These are phyloP conservation scores for Cicer chorassanicum DNA, from an alignment of 306 rosid genomes.

Conservation along the genomic window DNA sequence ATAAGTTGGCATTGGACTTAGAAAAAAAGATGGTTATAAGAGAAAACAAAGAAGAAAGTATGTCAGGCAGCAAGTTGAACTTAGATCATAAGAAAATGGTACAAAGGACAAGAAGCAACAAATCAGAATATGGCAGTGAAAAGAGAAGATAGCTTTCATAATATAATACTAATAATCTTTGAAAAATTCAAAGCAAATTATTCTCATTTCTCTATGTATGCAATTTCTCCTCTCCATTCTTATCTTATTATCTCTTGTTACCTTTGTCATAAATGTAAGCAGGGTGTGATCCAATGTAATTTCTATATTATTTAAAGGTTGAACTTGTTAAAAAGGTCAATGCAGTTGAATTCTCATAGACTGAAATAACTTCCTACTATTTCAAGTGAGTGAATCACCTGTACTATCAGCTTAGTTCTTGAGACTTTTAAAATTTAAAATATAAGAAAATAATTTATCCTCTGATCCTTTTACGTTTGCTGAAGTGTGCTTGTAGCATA, in stretches of 20 bases:
- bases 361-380: background rate
- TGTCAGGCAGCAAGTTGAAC: conserved; percentile 54
- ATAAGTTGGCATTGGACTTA: conserved; percentile 52
- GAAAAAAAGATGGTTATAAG: conserved; percentile 56
- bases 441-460: too few species aligned
- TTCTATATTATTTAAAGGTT: conserved; percentile 34
- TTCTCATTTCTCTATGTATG: conserved; percentile 34
- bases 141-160: conserved; percentile 61
- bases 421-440: too few species aligned
- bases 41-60: conserved; percentile 53
- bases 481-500: too few species aligned
- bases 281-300: conserved; percentile 42
- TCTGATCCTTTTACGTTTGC: too few species aligned
- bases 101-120: conserved; percentile 63
- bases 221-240: conserved; percentile 46
- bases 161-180: conserved; percentile 1
- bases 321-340: conserved; percentile 34
- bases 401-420: too few species aligned
- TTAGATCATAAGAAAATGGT: conserved; percentile 59
- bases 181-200: conserved; percentile 41
- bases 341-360: conserved; percentile 21
- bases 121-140: conserved; percentile 67
- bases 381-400: background rate
- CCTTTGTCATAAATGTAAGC: conserved; percentile 47
- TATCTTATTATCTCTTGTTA: conserved; percentile 42